Evolutionary conservation across 306 rosid species (phyloP), one percentile per base, ranked within the genome.

Genomic region (Biancaea sappan): DNA sequence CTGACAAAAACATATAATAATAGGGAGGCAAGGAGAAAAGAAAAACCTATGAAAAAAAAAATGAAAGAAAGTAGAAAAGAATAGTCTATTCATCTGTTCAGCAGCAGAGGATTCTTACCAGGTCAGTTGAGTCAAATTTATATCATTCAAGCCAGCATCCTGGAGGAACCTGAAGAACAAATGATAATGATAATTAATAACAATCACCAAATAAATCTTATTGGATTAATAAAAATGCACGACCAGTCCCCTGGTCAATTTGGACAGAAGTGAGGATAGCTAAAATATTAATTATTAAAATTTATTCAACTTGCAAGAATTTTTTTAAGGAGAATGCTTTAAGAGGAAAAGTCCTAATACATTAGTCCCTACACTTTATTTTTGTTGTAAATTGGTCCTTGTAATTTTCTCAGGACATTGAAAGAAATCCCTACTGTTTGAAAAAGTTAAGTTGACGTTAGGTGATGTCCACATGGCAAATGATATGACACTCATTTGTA

Each of bases 131-230:
- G 97, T 94, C 92, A 88, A 84, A 78, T n/a, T 85, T 37, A 81
- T 83, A 41, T 94, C 97, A 80, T 85, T 88, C 72, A 89, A 52
- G 53, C 86, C 88, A 15, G 98, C 94, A 85, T 94, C 98, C 74
- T 86, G 96, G 62, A 94, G 97, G 43, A 94, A 80, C 90, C 98
- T 94, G 91, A 57, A 67, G 71, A 79, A 79, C 66, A 31, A 71
- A 83, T 22, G 1, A 51, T 22, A 72, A 73, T 67, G 40, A 58
- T 32, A 72, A 61, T 67, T 28, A 26, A 68, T 53, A 67, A 53
- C 22, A 58, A 72, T 26, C 46, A 51, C 47, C 29, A 50, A 79
- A 75, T 51, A 71, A 70, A 64, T 41, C 58, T 53, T 22, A 25
- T 22, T 64, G 47, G 63, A 62, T 63, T 62, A 62, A 11, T n/a